Base-by-base conservation (phyloP, 805 yeast genomes). In the Cyberlindnera nakhonratchasimensis region DNA sequence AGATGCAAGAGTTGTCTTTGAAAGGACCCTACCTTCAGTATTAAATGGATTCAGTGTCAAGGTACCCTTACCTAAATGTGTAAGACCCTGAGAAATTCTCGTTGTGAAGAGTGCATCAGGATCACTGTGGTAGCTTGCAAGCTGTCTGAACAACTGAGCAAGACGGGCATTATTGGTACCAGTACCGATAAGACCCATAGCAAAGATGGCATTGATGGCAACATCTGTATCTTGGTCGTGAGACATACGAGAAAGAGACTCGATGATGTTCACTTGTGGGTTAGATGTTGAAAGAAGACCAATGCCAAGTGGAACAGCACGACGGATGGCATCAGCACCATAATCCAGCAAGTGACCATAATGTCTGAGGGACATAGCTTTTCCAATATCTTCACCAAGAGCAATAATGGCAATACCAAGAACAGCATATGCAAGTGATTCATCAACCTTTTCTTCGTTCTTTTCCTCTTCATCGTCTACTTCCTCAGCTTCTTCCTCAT, bases 141-240 rank as follows among this genome's bases (percentile, higher is more conserved):
- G 75, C 66, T 93, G 98, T 65, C 99, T 80, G 59, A 93, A 75
- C 50, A 93, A 74, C 69, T 93, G 99, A 4, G 98, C 98, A 51
- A 93, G 74, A 69, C 99, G 84, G 7, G 99, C 99, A 62, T 93
- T 93, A 67, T 93, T 91, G 22, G 99, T 93, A 67, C 99, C 99
- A 17, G 98, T 93, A 62, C 99, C 99, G 54, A 91, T 95, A 49
- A 93, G 69, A 42, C 99, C 99, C 98, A 93, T 90, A 33, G 96
- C 82, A 58, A 87, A 91, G 50, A 93, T 89, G 17, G 99, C 89
- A 61, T 90, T 93, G 62, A 83, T 82, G 6, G 98, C 96, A 42
- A 93, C 96, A 59, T 87, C 95, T 54, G 86, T 69, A 63, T 93
- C 97, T 43, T 87, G 82, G 59, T 93, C 99, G 66, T 93, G 99